Evolutionary conservation across 331 rosid genomes (phyloP).

Genomic region (Pyracantha coccinea): DNA sequence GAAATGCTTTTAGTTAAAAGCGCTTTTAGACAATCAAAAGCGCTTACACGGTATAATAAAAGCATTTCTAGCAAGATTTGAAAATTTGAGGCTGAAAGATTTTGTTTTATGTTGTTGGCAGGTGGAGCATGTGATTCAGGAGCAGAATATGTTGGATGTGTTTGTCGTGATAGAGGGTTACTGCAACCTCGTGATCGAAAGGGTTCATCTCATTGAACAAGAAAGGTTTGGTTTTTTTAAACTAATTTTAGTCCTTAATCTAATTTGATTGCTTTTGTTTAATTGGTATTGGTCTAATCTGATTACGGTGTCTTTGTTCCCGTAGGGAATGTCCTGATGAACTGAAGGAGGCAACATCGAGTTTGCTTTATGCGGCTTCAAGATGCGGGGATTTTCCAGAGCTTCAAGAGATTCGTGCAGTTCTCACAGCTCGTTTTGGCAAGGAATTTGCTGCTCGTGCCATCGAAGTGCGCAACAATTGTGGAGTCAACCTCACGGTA

Average conservation of each 20-base stretch:
- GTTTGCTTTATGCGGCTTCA: slow-evolving; percentile 65
- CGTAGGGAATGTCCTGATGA: slow-evolving; percentile 77
- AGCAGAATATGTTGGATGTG: slow-evolving; percentile 72
- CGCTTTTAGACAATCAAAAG: not conserved
- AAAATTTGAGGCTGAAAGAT: not conserved
- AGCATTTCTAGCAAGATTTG: not conserved
- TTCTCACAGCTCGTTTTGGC: slow-evolving; percentile 58
- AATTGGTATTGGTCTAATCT: not conserved
- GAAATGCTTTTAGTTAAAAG: too few species aligned
- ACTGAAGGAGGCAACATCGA: slow-evolving; percentile 61
- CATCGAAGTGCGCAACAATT: slow-evolving; percentile 62
- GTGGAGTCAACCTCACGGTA: slow-evolving; percentile 62
- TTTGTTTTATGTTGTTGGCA: slow-evolving; percentile 9
- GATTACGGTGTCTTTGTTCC: not conserved
- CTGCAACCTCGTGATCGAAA: slow-evolving; percentile 58
- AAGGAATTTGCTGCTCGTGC: slow-evolving; percentile 63
- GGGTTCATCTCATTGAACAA: slow-evolving; percentile 69
- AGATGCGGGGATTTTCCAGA: slow-evolving; percentile 98
- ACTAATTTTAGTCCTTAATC: not conserved
- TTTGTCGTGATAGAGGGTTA: slow-evolving; percentile 62
- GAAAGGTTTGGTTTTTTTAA: slow-evolving; percentile 37
- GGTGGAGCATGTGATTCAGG: slow-evolving; percentile 84
- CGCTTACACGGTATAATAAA: not conserved
- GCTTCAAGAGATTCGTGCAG: slow-evolving; percentile 67
- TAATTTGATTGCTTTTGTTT: not conserved